These are phyloP conservation scores for Phellopilus nigrolimitatus DNA, from an alignment of 1,284 basidiomycete genomes.

Conservation along the genomic window DNA sequence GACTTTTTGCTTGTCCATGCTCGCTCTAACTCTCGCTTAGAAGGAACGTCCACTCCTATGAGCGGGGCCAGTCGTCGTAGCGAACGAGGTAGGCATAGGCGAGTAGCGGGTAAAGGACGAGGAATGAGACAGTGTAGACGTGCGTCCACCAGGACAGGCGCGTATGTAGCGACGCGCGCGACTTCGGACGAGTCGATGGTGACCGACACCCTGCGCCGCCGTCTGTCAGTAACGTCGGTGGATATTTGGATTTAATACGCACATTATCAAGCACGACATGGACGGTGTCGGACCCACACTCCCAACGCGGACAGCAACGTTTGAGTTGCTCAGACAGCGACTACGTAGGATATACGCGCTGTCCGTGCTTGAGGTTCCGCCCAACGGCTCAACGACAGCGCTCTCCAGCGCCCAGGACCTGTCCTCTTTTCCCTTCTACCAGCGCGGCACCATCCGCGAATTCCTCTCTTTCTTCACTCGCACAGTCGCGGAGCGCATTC, in stretches of 20 bases:
- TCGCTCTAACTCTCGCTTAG: no score
- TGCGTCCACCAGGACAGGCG: constrained; percentile 75
- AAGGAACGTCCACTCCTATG: constrained; percentile 96
- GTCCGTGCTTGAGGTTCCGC: constrained; percentile 54
- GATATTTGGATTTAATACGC: no score
- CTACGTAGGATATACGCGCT: constrained; percentile 64
- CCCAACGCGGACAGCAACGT: neutral
- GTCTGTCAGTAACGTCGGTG: neutral
- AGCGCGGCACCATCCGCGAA: constrained; percentile 79
- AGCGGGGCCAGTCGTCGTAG: constrained; percentile 89
- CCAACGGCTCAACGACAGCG: constrained; percentile 53
- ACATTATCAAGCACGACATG: neutral
- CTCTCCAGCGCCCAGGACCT: constrained; percentile 81
- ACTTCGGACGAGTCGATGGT: constrained; percentile 85
- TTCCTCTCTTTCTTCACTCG: constrained; percentile 90
- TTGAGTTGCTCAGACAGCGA: neutral
- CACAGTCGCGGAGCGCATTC: constrained; percentile 90
- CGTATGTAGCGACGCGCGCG: constrained; percentile 73
- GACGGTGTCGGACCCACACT: neutral
- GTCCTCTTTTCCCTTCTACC: constrained; percentile 92
- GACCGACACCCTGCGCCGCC: constrained; percentile 39
- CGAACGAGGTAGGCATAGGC: constrained; percentile 89
- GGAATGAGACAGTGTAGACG: constrained; percentile 82
- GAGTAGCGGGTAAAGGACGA: constrained; percentile 83
- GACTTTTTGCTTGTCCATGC: no score